Conservation (phyloP, 140 eudicot genomes). For the Stevia rebaudiana region DNA sequence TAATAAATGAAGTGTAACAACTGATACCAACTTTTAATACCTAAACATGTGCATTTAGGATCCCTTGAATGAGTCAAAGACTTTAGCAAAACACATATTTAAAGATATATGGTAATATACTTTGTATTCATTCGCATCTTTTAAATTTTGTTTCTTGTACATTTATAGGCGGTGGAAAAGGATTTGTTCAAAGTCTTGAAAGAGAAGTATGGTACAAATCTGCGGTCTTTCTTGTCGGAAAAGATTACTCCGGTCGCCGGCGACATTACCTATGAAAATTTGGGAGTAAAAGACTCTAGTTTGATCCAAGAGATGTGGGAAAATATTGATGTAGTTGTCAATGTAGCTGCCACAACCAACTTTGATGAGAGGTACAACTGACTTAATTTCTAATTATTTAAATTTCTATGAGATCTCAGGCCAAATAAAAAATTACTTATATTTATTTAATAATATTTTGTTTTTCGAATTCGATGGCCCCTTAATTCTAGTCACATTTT, state of each 20-base stretch:
- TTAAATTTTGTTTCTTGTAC: neutral
- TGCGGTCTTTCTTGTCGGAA: slow-evolving; percentile 38
- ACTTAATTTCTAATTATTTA: slow-evolving; percentile 4
- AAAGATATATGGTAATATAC: too few relatives aligned
- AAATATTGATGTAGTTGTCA: slow-evolving; percentile 65
- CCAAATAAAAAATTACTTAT: too few relatives aligned
- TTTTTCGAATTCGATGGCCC: too few relatives aligned
- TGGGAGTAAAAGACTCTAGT: slow-evolving; percentile 51
- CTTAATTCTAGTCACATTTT: neutral
- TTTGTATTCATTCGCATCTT: neutral
- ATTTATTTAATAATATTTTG: too few relatives aligned
- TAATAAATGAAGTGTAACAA: too few relatives aligned
- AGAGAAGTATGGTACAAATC: slow-evolving; percentile 50
- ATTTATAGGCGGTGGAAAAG: slow-evolving; percentile 48
- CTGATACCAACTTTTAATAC: too few relatives aligned
- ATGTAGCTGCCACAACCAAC: slow-evolving; percentile 83
- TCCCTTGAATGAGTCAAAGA: too few relatives aligned
- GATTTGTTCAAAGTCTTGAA: slow-evolving; percentile 61
- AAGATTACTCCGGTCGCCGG: slow-evolving; percentile 62
- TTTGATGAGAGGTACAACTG: slow-evolving; percentile 89
- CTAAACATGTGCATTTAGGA: too few relatives aligned
- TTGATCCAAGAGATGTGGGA: slow-evolving; percentile 54
- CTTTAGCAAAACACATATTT: neutral
- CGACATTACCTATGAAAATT: slow-evolving; percentile 52
- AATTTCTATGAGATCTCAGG: too few relatives aligned